A percentile compares a stretch with the other conserved stretches of the same genome.
These are phyloP conservation scores for Blastobotrys elegans DNA, from an alignment of 1,139 yeast species.

Conservation along the genomic window DNA sequence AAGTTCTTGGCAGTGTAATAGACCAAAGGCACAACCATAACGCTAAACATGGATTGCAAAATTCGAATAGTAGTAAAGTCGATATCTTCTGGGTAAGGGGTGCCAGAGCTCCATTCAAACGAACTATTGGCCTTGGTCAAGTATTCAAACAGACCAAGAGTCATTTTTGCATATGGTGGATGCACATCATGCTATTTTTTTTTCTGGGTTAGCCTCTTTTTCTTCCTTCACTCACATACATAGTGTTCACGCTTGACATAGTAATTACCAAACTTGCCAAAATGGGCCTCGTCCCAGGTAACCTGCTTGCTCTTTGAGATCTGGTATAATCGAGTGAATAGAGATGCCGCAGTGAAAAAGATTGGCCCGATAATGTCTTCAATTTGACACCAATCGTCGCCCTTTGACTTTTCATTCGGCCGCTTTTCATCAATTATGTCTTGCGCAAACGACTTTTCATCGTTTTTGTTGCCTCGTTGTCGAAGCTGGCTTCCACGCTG, in stretches of 20 bases:
- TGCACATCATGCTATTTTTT: constrained; percentile 78
- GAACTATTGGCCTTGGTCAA: constrained; percentile 94
- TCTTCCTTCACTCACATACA: no score
- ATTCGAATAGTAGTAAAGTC: constrained; percentile 90
- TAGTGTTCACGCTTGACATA: constrained; percentile 37
- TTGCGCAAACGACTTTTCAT: no score
- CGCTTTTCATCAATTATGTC: no score
- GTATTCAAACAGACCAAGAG: constrained; percentile 91
- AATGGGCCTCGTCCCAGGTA: constrained; percentile 97
- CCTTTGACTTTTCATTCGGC: background rate
- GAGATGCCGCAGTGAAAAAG: constrained; percentile 54
- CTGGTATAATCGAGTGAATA: constrained; percentile 60
- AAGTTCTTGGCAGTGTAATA: constrained; percentile 86
- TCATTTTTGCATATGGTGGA: constrained; percentile 97
- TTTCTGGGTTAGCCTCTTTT: no score
- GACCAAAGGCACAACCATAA: constrained; percentile 88
- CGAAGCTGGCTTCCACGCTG: constrained; percentile 11
- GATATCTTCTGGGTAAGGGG: constrained; percentile 75
- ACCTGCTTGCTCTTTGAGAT: constrained; percentile 63
- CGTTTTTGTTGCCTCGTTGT: constrained; percentile 6
- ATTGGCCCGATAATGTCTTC: constrained; percentile 53
- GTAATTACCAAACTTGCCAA: constrained; percentile 49
- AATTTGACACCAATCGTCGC: constrained; percentile 23
- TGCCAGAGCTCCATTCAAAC: constrained; percentile 90
- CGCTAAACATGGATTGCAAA: constrained; percentile 87